Evolutionary conservation across 495 filamentous ascomycete genomes (phyloP), one percentile per base, ranked within the genome.

Genomic region (Penicillium psychrofluorescens): DNA sequence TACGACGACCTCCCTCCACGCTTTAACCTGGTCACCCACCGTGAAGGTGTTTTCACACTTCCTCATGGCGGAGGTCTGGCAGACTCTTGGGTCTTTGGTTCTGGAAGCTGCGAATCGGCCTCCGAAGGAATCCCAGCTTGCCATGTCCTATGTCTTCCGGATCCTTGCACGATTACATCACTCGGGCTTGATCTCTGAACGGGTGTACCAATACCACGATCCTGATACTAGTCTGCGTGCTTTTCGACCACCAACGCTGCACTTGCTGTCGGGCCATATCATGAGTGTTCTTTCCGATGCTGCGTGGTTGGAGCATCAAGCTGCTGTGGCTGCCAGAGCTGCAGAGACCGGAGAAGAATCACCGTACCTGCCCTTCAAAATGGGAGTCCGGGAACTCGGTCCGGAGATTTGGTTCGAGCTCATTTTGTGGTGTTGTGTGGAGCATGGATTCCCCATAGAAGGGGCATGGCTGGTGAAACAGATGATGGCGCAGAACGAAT

Each of bases 361-460:
- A 9, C 78, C 76, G 1, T 76, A 68, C 22, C 53, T 72, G 4
- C 64, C 68, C 12, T 72, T 72, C 49, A 74, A 72, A 33, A 61
- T 76, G 16, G 61, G 65, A 16, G 60, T 80, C n/a, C 63, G 67
- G 38, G 71, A 75, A 32, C 55, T 83, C 2, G 73, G 74, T 1
- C 72, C 74, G 13, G 76, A 81, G 44, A 63, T 84, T 14, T 85
- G 81, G 81, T 56, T 85, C 2, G 81, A 85, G 49, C 63, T 84
- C 10, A 68, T 84, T 36, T 66, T 85, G 7, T 85, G 80, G 81
- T 77, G 74, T 44, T 85, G 81, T 53, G 66, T 83, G 22, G 78
- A 84, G 51, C 75, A 79, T 45, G 76, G 75, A 6, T 79, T 77
- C 63, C 55, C 75, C 8, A 58, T 55, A 36, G 75, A 80, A 48